Conservation (phyloP, 148 eudicot genomes). For the Agrostemma githago region DNA sequence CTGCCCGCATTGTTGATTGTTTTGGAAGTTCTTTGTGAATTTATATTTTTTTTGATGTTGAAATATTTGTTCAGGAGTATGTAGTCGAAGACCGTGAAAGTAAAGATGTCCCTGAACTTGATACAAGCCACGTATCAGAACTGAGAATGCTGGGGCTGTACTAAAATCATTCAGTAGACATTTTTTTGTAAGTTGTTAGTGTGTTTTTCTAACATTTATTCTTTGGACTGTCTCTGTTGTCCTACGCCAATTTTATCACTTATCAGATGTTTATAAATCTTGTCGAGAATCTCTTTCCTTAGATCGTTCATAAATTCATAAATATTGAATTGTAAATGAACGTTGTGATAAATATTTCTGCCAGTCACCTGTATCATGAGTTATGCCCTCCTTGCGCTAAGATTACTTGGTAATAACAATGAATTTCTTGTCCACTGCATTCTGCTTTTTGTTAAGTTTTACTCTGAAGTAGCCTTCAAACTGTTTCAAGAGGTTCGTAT, state of each 20-base stretch:
- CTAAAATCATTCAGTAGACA: conserved; percentile 24
- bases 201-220: neutral
- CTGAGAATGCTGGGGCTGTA: conserved; percentile 90
- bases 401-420: neutral
- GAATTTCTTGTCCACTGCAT: neutral
- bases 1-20: neutral
- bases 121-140: conserved; percentile 75
- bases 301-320: neutral
- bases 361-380: neutral
- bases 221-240: neutral
- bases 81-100: conserved; percentile 85
- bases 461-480: neutral
- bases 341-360: neutral
- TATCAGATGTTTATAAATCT: neutral
- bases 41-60: neutral
- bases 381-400: neutral
- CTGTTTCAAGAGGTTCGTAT: neutral
- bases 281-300: neutral
- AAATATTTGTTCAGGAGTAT: conserved; percentile 53
- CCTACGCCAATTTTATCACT: neutral
- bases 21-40: conserved; percentile 5
- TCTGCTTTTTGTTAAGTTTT: neutral
- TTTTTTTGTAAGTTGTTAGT: conserved; percentile 9
- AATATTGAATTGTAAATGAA: neutral
- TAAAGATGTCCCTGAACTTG: conserved; percentile 72